Conservation (phyloP, 2,329 filamentous ascomycete genomes). For the Alternaria postmessia region DNA sequence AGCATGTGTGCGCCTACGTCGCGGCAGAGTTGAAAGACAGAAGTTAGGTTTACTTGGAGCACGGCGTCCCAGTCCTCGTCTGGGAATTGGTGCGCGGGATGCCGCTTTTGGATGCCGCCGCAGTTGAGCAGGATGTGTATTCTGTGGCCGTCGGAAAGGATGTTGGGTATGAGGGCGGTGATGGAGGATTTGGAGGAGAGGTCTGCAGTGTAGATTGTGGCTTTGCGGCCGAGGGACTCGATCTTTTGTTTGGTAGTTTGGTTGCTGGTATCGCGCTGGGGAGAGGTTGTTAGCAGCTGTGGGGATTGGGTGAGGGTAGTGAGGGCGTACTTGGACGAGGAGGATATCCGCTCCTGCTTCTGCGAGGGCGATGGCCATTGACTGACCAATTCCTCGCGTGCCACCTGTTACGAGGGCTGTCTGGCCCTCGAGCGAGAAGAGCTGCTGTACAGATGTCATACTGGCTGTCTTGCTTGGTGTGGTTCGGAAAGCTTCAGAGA, state of each 20-base stretch:
- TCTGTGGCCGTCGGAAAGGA: constrained; percentile 68
- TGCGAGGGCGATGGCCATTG: constrained; percentile 60
- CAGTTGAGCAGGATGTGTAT: constrained; percentile 86
- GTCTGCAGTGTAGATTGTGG: constrained; percentile 73
- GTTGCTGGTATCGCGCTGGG: constrained; percentile 64
- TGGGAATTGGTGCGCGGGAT: constrained; percentile 78
- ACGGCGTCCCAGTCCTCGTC: constrained; percentile 81
- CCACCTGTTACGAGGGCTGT: constrained; percentile 60
- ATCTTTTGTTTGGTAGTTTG: constrained; percentile 67
- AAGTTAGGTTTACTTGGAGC: constrained; percentile 84
- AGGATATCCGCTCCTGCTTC: constrained; percentile 61
- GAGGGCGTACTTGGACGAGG: constrained; percentile 55
- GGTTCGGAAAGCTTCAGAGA: constrained; percentile 16
- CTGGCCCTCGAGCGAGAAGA: constrained; percentile 61
- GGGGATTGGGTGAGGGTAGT: neutral
- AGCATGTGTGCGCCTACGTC: constrained; percentile 85
- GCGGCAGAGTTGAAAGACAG: constrained; percentile 79
- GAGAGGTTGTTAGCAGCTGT: constrained; percentile 2
- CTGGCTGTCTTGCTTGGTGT: constrained; percentile 8
- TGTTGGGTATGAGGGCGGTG: constrained; percentile 64
- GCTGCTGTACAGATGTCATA: constrained; percentile 47
- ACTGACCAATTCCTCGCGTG: constrained; percentile 60
- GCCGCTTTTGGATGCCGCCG: constrained; percentile 83
- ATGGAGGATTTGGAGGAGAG: constrained; percentile 69
- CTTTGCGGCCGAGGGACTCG: constrained; percentile 71